Evolutionary conservation across 768 basidiomycete species (phyloP), one percentile per base, ranked within the genome.

Genomic region (Rhodotorula babjevae): DNA sequence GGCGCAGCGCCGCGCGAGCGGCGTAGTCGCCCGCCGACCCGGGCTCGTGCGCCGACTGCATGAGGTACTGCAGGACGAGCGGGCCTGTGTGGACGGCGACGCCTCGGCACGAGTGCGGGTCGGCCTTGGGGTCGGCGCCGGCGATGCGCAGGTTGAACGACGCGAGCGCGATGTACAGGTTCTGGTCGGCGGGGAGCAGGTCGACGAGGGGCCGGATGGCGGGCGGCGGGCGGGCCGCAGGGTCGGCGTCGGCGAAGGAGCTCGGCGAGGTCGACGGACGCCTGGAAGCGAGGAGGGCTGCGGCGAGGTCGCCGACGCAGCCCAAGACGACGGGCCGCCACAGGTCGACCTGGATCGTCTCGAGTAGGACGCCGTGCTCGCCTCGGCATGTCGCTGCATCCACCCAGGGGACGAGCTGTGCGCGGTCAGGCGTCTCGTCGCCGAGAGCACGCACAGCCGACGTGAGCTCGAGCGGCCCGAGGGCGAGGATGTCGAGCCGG

Each of bases 121-220:
- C 84, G 65, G 89, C 89, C 72, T 91, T 91, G 65, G 93, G 84
- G 79, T 95, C 93, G 49, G 85, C 85, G n/a, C 88, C 86, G 14
- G 90, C 90, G 63, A 92, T 79, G 68, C 90, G 87, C 18, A 90
- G 77, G 40, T 88, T 86, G 59, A 90, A 82, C 49, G 86, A 85
- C 2, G 84, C 85, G 57, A 93, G 73, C 0, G 90, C 84, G 47
- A 89, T 31, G 42, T 87, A 85, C 33, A 84, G 76, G 12, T 84
- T 83, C 44, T 89, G 73, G 3, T 91, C 90, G 19, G 83, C 79
- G 4, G 87, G 87, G 31, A 90, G 80, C 46, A 79, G 75, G 62
- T 83, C 82, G 67, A 82, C 75, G 27, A 81, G 61, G 0, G 79
- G 72, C 36, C 25, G 25, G 21, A 29, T 44, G 46, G 33, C 44